Base-by-base conservation (phyloP, 257 asterid species). In the Ocimum tenuiflorum region DNA sequence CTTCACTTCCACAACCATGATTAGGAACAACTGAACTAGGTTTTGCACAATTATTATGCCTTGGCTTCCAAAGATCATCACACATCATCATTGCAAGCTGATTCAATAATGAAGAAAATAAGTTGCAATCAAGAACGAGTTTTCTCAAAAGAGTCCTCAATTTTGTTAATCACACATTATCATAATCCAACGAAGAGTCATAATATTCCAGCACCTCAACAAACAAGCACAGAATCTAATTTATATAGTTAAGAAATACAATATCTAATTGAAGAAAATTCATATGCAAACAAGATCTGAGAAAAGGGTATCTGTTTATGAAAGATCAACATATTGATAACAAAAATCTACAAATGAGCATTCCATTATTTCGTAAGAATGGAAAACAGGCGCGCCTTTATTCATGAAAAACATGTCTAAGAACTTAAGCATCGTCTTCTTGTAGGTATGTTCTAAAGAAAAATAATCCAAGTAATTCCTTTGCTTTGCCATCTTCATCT, bases 61-160 rank as follows among this genome's bases (percentile, higher is more conserved):
- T 63, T 72, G 80, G 77, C 88, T 71, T 76, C 89, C 73, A 54
- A 79, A 63, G 80, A 69, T 73, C 89, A 78, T 88, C 91, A 86
- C 84, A 78, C 87, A 75, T 86, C 94, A 79, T 85, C 96, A 86
- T 75, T 83, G 91, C 83, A 80, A 84, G 91, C 95, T 86, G 96
- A 80, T 83, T 73, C 73, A 80, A 79, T 78, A 77, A 72, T 70
- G 70, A 76, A 66, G 68, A 54, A 27, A 31, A 81, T 77, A 77
- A 84, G 87, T 81, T 60, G 62, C 65, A 49, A 42, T 67, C 56
- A 60, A 12, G 51, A 68, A 64, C 63, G 67, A 9, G n/a, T 49
- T 39, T 46, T 47, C 60, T 65, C 60, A 57, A 27, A 41, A 14
- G 73, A 75, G 60, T 67, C 63, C 23, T 60, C 68, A 69, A 13